Base-by-base conservation (phyloP, 176 grass and related monocot genomes). In the Coix lacrymajobi region DNA sequence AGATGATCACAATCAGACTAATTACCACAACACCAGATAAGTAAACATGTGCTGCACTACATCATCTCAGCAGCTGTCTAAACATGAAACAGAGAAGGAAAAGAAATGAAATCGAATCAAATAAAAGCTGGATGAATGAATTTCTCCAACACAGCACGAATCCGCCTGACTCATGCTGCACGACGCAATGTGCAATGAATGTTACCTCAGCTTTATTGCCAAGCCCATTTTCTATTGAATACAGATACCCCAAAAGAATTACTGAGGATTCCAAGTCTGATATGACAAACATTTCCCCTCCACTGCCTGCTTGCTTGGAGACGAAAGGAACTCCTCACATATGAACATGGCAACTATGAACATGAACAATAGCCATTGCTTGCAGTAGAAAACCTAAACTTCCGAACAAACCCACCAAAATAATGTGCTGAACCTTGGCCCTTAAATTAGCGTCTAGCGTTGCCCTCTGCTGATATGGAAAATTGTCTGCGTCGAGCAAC, bases 161-260 rank as follows among this genome's bases (percentile, higher is more conserved):
- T 60, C 56, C 56, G 10, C 56, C 56, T 60, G 56, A 60, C 22
- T 58, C 52, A 57, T 57, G 52, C 52, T 57, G 22, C 3, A 9
- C 22, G 11, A 25, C 14, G 6, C 22, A 20, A 84, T 80, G 87
- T 57, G 30, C 86, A 97, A 92, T 82, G 70, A 92, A 86, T 75
- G 71, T 85, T 86, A 88, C 73, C 82, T 89, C 77, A 62, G 61
- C 81, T 84, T 94, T 92, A 94, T 92, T 97, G 79, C 81, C 79
- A 90, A 81, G 44, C 80, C 85, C 57, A 79, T 45, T 83, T 73
- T 60, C 67, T 46, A 75, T 81, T 80, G 66, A 90, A 88, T 84
- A 87, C 87, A 92, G 25, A 79, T 87, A 81, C 62, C 86, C 66
- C 37, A 93, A 89, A 97, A 91, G 84, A 93, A 86, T 65, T 84